A percentile compares a stretch with the other conserved stretches of the same genome.
These are phyloP conservation scores for Pestalotiopsis sp. DNA, from an alignment of 2,329 filamentous ascomycete genomes.

Conservation along the genomic window DNA sequence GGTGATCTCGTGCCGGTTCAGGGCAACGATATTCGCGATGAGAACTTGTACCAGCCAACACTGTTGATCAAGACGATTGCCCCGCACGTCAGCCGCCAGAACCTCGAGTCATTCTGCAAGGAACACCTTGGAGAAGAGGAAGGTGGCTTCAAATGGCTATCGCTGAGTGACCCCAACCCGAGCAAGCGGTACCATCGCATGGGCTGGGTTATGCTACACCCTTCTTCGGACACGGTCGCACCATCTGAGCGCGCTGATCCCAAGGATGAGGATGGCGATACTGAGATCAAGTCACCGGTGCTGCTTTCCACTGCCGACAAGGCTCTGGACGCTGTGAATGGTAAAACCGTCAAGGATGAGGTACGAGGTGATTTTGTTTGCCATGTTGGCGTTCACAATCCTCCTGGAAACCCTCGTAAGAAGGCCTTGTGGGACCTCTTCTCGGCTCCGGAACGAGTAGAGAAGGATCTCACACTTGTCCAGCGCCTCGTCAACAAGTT, in stretches of 20 bases:
- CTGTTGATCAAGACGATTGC: constrained; percentile 98
- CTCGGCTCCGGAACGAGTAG: constrained; percentile 89
- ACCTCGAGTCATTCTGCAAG: constrained; percentile 92
- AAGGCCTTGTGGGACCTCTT: constrained; percentile 98
- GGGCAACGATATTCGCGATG: constrained; percentile 86
- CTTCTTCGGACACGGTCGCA: constrained; percentile 67
- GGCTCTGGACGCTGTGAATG: constrained; percentile 91
- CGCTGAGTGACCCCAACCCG: constrained; percentile 93
- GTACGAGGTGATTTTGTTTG: constrained; percentile 95
- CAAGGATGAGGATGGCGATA: constrained; percentile 67
- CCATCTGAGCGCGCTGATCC: constrained; percentile 73
- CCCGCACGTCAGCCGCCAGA: constrained; percentile 90
- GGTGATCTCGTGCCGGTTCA: constrained; percentile 84
- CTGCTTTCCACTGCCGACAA: constrained; percentile 73
- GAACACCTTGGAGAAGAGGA: constrained; percentile 90
- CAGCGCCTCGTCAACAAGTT: constrained; percentile 82
- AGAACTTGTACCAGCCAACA: constrained; percentile 85
- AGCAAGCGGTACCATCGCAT: constrained; percentile 97
- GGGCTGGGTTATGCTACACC: constrained; percentile 96
- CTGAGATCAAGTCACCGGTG: constrained; percentile 53
- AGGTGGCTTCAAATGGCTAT: constrained; percentile 94
- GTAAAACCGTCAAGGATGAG: constrained; percentile 95
- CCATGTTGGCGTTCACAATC: constrained; percentile 94
- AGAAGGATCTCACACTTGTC: constrained; percentile 84
- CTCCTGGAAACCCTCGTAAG: constrained; percentile 82